Base-by-base conservation (phyloP, 2,329 filamentous ascomycete species). In the Colletotrichum sidae region DNA sequence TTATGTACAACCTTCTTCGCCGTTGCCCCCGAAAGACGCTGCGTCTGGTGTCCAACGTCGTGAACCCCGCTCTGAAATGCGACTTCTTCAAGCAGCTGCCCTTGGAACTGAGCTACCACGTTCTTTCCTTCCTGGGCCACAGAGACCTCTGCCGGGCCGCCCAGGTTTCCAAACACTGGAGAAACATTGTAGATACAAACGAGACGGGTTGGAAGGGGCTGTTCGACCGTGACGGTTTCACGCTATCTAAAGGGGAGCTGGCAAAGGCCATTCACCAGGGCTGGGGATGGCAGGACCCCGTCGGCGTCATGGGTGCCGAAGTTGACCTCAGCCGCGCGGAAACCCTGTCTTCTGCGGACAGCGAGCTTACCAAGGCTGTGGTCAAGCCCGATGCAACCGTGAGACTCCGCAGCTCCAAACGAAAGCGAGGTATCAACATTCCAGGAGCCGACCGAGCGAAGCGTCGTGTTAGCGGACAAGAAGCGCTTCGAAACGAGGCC, bases 261-360 rank as follows among this genome's bases (percentile, higher is more conserved):
- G 89, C 93, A 69, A 90, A 90, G 70, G 94, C 96, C 37, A 94
- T 98, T 60, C 83, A 84, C 46, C 93, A 98, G 80, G 96, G 96
- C 12, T 99, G 96, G 96, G 96, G 94, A 12, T 99, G 96, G 94
- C 96, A 99, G 75, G 93, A 95, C 74, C 93, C 94, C 0, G 86
- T 88, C 60, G 92, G 91, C 0, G 78, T 84, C 4, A 87, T 92
- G 57, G 93, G 92, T 33, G 93, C 86, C 60, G 96, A 99, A 77
- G 86, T 88, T 63, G 94, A 99, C 74, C 78, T 97, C 53, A 93
- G 92, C 76, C 78, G 83, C 68, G 81, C 83, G 49, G 84, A 75
- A 67, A 82, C 79, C 55, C 76, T 88, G 56, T 84, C 83, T 5
- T 84, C 83, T 5, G 82, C 83, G 6, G 86, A 89, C 68, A 78